These are phyloP conservation scores for Yarrowia keelungensis DNA, from an alignment of 805 yeast species.

Conservation along the genomic window DNA sequence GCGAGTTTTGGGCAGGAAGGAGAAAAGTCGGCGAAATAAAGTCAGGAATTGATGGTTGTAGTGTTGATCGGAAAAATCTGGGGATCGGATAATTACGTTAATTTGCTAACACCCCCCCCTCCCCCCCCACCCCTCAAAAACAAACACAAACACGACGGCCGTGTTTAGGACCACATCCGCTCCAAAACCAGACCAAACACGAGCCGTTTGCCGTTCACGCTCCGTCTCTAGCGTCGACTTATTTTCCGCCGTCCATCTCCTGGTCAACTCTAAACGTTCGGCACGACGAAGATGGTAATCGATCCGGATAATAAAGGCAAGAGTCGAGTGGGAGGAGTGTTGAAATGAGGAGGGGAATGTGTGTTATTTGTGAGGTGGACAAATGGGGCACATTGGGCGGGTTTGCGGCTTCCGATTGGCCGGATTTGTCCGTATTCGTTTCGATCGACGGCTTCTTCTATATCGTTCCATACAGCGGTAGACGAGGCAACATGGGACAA, in stretches of 20 bases:
- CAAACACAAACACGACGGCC: too few relatives aligned
- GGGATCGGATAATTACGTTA: not conserved
- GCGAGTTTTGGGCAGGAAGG: not conserved
- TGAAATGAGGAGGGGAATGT: not conserved
- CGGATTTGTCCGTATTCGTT: too few relatives aligned
- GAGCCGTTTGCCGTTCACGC: not conserved
- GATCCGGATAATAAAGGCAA: constrained; percentile 7
- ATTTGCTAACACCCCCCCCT: too few relatives aligned
- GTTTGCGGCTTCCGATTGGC: not conserved
- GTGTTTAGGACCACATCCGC: too few relatives aligned
- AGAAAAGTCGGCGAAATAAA: not conserved
- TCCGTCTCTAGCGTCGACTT: too few relatives aligned
- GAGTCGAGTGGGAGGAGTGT: too few relatives aligned
- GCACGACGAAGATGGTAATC: constrained; percentile 20
- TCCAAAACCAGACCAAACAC: not conserved
- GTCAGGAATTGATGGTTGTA: too few relatives aligned
- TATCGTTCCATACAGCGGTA: too few relatives aligned
- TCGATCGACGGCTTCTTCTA: too few relatives aligned
- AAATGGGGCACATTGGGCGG: not conserved
- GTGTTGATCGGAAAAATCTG: not conserved
- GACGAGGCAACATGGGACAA: too few relatives aligned
- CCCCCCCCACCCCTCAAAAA: too few relatives aligned
- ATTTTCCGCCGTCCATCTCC: not conserved
- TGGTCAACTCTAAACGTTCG: not conserved
- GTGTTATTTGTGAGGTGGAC: not conserved